A percentile compares a stretch with the other conserved stretches of the same genome.
These are phyloP conservation scores for Viola odorata DNA, from an alignment of 345 rosid genomes.

Conservation along the genomic window DNA sequence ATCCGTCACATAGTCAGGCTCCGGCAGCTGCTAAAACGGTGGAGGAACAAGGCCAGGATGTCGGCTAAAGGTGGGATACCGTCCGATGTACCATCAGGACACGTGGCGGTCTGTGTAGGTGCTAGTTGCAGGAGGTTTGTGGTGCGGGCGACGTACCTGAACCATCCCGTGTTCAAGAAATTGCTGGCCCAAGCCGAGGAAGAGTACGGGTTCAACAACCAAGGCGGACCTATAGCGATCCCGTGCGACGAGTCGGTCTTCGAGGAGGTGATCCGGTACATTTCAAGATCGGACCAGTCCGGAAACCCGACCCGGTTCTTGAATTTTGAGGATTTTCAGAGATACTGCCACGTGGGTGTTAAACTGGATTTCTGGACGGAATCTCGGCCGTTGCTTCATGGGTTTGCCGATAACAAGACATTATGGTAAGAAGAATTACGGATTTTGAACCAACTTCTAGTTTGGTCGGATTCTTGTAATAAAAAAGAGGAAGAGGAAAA, in stretches of 20 bases:
- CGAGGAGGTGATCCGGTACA: constrained; percentile 65
- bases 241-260: constrained; percentile 88
- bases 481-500: neutral
- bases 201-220: constrained; percentile 75
- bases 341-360: constrained; percentile 48
- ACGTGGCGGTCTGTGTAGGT: constrained; percentile 85
- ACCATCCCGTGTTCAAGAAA: constrained; percentile 73
- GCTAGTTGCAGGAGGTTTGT: constrained; percentile 59
- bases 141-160: constrained; percentile 79
- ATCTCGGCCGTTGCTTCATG: constrained; percentile 72
- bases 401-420: constrained; percentile 35
- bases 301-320: constrained; percentile 38
- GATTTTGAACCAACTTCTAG: no score
- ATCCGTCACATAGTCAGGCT: constrained; percentile 93
- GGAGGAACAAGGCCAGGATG: constrained; percentile 82
- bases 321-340: constrained; percentile 54
- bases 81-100: constrained; percentile 88
- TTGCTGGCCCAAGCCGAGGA: constrained; percentile 74
- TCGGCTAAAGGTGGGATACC: constrained; percentile 46
- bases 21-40: constrained; percentile 72
- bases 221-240: constrained; percentile 63
- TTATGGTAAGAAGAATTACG: constrained; percentile 31
- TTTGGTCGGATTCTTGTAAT: neutral
- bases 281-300: constrained; percentile 52
- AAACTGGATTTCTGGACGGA: constrained; percentile 59